A percentile compares a stretch with the other conserved stretches of the same genome.
Evolutionary conservation across 1,284 basidiomycete genomes (phyloP).

Genomic region (Peniophora sp.): DNA sequence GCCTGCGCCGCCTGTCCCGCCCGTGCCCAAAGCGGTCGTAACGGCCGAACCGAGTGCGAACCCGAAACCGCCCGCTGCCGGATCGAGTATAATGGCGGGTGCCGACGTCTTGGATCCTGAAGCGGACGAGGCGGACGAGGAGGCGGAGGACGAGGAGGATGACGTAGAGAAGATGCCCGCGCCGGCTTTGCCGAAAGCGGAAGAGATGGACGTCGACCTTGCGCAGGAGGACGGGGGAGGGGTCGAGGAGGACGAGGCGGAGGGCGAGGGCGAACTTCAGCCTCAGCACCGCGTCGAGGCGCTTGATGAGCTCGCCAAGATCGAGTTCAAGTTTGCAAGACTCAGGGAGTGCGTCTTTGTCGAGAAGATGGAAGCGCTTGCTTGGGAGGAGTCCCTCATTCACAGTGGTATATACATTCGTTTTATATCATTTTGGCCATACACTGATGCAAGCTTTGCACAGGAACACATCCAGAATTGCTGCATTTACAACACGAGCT

Average conservation of each 20-base stretch:
- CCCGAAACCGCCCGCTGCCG: conserved; percentile 34
- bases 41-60: conserved; percentile 28
- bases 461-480: conserved; percentile 79
- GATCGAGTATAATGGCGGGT: conserved; percentile 46
- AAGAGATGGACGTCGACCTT: conserved; percentile 10
- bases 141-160: conserved; percentile 14
- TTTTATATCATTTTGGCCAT: conserved; percentile 2
- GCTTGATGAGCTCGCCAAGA: conserved; percentile 65
- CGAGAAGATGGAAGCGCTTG: conserved; percentile 75
- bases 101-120: conserved; percentile 31
- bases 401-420: conserved; percentile 42
- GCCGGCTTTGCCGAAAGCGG: conserved; percentile 13
- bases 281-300: conserved; percentile 75
- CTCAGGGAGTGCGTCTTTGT: conserved; percentile 68
- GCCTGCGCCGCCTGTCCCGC: conserved; percentile 1
- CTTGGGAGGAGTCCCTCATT: conserved; percentile 69
- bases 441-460: conserved; percentile 8
- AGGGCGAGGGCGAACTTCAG: conserved; percentile 56
- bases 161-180: conserved; percentile 18
- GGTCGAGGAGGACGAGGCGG: conserved; percentile 27
- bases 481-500: conserved; percentile 72
- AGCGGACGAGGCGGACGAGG: conserved; percentile 21
- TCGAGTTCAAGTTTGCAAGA: conserved; percentile 73
- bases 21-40: conserved; percentile 24
- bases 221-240: conserved; percentile 22